Conservation (phyloP, 108 stramenopile species). For the Aurantiochytrium sp. region DNA sequence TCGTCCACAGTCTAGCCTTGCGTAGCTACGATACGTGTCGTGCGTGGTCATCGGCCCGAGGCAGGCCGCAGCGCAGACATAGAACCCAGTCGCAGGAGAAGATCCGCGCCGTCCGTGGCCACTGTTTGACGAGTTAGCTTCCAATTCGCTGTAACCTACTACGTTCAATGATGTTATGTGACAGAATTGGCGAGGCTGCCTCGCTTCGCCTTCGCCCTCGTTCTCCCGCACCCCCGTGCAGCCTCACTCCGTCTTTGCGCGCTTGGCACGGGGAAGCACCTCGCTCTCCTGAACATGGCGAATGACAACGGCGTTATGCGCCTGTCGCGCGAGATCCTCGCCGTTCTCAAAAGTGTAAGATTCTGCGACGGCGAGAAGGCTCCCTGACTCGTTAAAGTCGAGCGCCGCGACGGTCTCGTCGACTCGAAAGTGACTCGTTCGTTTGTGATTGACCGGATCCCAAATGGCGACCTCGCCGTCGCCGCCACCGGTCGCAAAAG, state of each 20-base stretch:
- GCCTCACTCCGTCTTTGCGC: not conserved
- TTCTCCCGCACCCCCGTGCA: too few relatives aligned
- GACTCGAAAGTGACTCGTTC: constrained; percentile 62
- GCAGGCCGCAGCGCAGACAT: too few relatives aligned
- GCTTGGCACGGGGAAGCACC: not conserved
- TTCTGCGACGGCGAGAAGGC: constrained; percentile 78
- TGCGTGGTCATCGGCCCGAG: too few relatives aligned
- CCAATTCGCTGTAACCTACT: too few relatives aligned
- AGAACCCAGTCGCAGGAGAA: too few relatives aligned
- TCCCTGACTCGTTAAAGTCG: constrained; percentile 72
- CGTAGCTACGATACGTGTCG: too few relatives aligned
- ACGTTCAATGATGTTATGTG: not conserved
- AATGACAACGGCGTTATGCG: not conserved
- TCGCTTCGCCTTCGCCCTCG: not conserved
- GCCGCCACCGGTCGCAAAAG: constrained; percentile 80
- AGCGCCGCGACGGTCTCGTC: constrained; percentile 71
- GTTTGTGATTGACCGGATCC: constrained; percentile 89
- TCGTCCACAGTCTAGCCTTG: too few relatives aligned
- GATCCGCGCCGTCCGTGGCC: too few relatives aligned
- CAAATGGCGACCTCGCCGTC: constrained; percentile 92
- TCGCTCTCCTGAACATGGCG: not conserved
- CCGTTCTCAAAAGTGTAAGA: constrained; percentile 96
- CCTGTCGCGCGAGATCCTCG: constrained; percentile 55
- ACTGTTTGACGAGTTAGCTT: too few relatives aligned
- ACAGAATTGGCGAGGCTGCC: not conserved